These are phyloP conservation scores for Rhodotorula sp. DNA, from an alignment of 1,284 basidiomycete genomes.

Conservation along the genomic window DNA sequence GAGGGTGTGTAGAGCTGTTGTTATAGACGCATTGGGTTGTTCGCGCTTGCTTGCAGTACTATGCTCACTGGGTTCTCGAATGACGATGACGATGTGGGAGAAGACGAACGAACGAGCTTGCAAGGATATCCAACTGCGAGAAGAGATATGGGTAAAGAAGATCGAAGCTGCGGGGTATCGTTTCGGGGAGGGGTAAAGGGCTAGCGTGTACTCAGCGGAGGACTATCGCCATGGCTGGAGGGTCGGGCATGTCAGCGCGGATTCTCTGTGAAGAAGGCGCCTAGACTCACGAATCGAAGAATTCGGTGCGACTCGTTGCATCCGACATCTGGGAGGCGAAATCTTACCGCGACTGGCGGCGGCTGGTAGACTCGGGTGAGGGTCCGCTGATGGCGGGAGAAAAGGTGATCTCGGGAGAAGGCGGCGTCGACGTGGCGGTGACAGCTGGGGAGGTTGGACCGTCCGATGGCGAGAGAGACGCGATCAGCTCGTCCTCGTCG, in stretches of 20 bases:
- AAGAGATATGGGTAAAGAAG: no score
- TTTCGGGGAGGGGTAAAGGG: no score
- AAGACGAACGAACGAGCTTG: no score
- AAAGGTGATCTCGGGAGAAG: not conserved
- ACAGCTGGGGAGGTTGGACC: not conserved
- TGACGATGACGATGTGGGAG: no score
- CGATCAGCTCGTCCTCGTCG: slow-evolving; percentile 8
- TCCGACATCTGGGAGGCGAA: not conserved
- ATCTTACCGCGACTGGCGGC: not conserved
- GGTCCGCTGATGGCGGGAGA: not conserved
- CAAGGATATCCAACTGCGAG: no score
- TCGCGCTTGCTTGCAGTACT: not conserved
- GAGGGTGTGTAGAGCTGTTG: slow-evolving; percentile 33
- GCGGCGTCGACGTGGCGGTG: not conserved
- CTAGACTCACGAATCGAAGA: slow-evolving; percentile 15
- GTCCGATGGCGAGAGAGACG: slow-evolving; percentile 9
- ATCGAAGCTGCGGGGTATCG: no score
- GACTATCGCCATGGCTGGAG: not conserved
- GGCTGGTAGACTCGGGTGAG: not conserved
- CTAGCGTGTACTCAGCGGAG: not conserved
- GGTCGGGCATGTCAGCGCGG: not conserved
- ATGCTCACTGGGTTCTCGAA: not conserved
- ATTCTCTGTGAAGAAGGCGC: not conserved
- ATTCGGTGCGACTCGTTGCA: slow-evolving; percentile 6
- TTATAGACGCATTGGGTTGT: not conserved